These are phyloP conservation scores for Hemileia vastatrix DNA, from an alignment of 1,284 basidiomycete species.

Conservation along the genomic window DNA sequence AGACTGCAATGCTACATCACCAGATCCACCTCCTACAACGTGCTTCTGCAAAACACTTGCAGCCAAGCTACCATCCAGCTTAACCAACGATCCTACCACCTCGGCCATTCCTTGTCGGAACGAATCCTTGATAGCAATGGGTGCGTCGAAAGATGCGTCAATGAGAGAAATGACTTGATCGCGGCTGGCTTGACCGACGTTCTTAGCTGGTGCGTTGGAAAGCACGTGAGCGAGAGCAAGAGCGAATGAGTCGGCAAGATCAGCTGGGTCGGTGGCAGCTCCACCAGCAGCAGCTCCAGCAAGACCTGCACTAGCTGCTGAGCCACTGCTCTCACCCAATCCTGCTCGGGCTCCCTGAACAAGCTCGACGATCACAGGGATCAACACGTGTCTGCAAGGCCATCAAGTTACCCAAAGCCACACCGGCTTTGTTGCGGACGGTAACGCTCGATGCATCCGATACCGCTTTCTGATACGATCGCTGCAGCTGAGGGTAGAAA, in stretches of 20 bases:
- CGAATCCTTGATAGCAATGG: slow-evolving; percentile 22
- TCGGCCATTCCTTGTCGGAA: slow-evolving; percentile 3
- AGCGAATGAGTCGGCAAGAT: slow-evolving; percentile 64
- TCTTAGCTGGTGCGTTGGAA: slow-evolving; percentile 56
- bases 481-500: slow-evolving; percentile 95
- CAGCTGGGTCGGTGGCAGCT: too few relatives aligned
- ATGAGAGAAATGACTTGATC: slow-evolving; percentile 66
- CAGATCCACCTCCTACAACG: too few relatives aligned
- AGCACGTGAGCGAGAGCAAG: slow-evolving; percentile 70
- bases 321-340: too few relatives aligned
- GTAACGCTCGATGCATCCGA: slow-evolving; percentile 67
- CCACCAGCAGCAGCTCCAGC: too few relatives aligned
- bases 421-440: slow-evolving; percentile 73
- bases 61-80: neutral
- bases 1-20: neutral
- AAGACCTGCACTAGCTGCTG: too few relatives aligned
- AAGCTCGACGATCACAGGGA: slow-evolving; percentile 34
- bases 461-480: slow-evolving; percentile 89
- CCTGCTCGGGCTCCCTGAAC: too few relatives aligned
- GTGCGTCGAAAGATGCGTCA: slow-evolving; percentile 61
- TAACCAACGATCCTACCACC: neutral
- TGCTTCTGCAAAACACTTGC: too few relatives aligned
- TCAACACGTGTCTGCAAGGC: slow-evolving; percentile 71
- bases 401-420: slow-evolving; percentile 85
- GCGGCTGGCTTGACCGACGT: slow-evolving; percentile 66